phyloP scores from a whole-genome alignment of 768 basidiomycete genomes.

The Porpolomopsis calyptriformis region DNA sequence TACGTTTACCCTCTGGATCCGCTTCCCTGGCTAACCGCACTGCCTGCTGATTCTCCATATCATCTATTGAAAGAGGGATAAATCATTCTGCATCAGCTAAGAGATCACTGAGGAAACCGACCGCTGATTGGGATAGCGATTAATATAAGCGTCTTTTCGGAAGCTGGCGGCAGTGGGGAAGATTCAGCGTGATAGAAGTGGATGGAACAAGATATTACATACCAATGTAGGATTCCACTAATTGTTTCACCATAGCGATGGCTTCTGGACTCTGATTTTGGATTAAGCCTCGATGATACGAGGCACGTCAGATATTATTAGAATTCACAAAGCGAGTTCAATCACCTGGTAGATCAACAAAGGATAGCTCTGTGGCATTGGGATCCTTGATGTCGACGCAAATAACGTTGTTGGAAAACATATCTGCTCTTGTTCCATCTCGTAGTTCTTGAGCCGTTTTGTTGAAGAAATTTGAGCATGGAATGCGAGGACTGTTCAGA shows the following conservation, averaged over 20 bases:
- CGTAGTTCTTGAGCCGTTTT: constrained; percentile 19
- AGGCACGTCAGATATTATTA: constrained; percentile 14
- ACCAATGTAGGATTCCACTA: constrained; percentile 39
- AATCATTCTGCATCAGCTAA: background rate
- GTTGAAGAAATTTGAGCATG: constrained; percentile 15
- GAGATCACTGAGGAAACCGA: constrained; percentile 15
- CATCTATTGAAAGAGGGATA: constrained; percentile 31
- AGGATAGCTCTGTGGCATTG: constrained; percentile 35
- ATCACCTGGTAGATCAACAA: constrained; percentile 46
- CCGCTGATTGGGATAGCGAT: constrained; percentile 59
- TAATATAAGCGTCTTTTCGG: constrained; percentile 48
- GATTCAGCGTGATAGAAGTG: background rate
- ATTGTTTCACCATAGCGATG: constrained; percentile 34
- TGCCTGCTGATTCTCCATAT: constrained; percentile 56
- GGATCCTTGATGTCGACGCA: constrained; percentile 37
- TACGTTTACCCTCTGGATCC: constrained; percentile 46
- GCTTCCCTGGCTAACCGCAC: constrained; percentile 40
- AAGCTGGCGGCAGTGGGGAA: background rate
- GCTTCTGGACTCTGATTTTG: constrained; percentile 36
- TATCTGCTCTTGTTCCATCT: constrained; percentile 4
- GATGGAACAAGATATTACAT: background rate
- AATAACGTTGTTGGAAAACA: constrained; percentile 44
- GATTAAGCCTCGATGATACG: constrained; percentile 37
- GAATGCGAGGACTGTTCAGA: constrained; percentile 33
- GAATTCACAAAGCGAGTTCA: constrained; percentile 12